Evolutionary conservation across 441 rosid genomes (phyloP).

Genomic region (Pelargonium cotyledonis): DNA sequence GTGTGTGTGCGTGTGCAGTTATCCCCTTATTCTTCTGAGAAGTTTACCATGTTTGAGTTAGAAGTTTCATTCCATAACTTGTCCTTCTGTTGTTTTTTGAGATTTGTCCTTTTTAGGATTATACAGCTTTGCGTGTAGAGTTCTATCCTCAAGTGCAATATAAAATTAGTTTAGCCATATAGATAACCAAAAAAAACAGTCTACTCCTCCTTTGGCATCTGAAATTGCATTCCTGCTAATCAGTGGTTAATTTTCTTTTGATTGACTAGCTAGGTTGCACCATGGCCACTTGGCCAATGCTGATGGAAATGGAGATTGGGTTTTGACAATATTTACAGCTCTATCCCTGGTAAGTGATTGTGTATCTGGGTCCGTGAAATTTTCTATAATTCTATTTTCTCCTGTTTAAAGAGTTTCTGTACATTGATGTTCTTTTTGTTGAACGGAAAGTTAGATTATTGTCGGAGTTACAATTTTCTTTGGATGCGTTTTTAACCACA

Average conservation of each 20-base stretch:
- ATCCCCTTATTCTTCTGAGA: too few species aligned
- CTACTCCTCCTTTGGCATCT: slow-evolving; percentile 2
- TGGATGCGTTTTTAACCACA: slow-evolving; percentile 3
- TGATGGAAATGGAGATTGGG: slow-evolving; percentile 99
- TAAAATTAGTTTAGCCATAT: not conserved
- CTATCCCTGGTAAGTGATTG: slow-evolving; percentile 72
- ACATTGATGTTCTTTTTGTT: not conserved
- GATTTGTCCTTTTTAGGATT: not conserved
- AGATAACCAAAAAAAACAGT: slow-evolving; percentile 3
- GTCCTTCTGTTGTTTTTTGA: not conserved
- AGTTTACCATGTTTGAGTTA: not conserved
- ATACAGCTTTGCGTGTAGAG: not conserved
- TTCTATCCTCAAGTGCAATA: not conserved
- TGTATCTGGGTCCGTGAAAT: slow-evolving; percentile 12
- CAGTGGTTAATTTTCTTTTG: slow-evolving; percentile 13
- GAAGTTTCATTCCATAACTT: not conserved
- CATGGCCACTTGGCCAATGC: slow-evolving; percentile 86
- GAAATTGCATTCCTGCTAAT: slow-evolving; percentile 10
- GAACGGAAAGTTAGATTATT: not conserved
- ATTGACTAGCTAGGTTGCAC: slow-evolving; percentile 71
- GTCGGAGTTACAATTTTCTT: not conserved
- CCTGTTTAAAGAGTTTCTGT: not conserved
- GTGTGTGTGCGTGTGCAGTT: too few species aligned
- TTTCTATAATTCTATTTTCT: not conserved
- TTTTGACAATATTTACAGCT: slow-evolving; percentile 81